These are phyloP conservation scores for Diaporthe helianthi DNA, from an alignment of 2,329 filamentous ascomycete genomes.

Conservation along the genomic window DNA sequence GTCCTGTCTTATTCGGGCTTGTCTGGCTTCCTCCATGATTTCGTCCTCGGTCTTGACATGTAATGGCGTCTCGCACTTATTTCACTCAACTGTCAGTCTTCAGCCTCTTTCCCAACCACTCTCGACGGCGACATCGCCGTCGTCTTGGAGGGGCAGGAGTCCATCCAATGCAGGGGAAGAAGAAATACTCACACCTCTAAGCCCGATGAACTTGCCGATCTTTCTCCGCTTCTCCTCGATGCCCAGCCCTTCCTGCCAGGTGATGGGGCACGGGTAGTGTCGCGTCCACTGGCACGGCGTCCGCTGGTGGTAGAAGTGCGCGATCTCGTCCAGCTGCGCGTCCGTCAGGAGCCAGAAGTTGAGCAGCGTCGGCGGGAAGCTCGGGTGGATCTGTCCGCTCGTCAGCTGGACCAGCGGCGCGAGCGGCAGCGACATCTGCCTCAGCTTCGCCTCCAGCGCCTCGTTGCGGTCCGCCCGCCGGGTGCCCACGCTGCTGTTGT, in stretches of 20 bases:
- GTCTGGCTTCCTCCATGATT: constrained; percentile 52
- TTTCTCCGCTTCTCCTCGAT: constrained; percentile 74
- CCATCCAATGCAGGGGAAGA: not conserved
- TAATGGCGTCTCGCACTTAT: constrained; percentile 34
- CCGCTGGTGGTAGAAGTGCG: constrained; percentile 76
- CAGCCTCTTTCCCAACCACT: constrained; percentile 5
- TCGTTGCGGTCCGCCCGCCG: constrained; percentile 54
- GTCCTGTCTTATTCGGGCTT: constrained; percentile 48
- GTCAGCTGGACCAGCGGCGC: constrained; percentile 70
- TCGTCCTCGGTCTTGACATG: constrained; percentile 54
- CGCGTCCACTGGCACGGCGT: constrained; percentile 60
- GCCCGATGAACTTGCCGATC: constrained; percentile 76
- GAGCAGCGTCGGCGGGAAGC: constrained; percentile 71
- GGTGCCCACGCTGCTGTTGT: constrained; percentile 41
- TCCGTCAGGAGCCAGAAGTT: constrained; percentile 78
- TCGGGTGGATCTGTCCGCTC: constrained; percentile 67
- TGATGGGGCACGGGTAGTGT: constrained; percentile 73
- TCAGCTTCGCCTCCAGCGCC: constrained; percentile 65
- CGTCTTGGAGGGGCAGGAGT: not conserved
- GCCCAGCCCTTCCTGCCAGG: constrained; percentile 61
- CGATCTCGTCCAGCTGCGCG: constrained; percentile 71
- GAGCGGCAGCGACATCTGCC: constrained; percentile 70
- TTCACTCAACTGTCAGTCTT: constrained; percentile 19
- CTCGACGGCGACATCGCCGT: not conserved
- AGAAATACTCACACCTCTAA: constrained; percentile 56